Conservation (phyloP, 2,329 filamentous ascomycete species). For the Pseudocercospora ulei region DNA sequence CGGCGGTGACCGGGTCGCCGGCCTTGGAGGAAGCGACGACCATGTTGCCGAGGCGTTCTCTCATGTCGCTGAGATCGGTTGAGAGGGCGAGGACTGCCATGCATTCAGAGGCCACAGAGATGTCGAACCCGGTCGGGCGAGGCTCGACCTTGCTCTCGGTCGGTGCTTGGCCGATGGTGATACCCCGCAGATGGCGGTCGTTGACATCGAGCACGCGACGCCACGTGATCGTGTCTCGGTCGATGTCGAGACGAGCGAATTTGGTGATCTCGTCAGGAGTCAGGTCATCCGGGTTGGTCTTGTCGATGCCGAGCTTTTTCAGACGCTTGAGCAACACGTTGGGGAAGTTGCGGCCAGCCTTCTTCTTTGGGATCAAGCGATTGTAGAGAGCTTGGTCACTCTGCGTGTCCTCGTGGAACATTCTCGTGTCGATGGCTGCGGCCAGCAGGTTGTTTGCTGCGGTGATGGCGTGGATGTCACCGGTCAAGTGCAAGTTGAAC, state of each 20-base stretch:
- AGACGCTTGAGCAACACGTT: conserved; percentile 87
- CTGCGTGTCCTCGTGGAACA: conserved; percentile 95
- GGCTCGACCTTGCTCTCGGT: conserved; percentile 77
- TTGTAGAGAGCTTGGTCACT: conserved; percentile 81
- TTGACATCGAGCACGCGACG: conserved; percentile 93
- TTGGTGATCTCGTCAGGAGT: conserved; percentile 77
- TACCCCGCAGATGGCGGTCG: conserved; percentile 79
- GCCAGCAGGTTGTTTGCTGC: conserved; percentile 95
- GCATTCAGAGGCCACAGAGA: conserved; percentile 92
- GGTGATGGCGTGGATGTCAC: conserved; percentile 94
- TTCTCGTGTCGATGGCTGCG: conserved; percentile 91
- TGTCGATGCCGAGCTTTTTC: conserved; percentile 91
- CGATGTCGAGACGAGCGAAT: conserved; percentile 92
- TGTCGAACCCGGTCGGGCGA: conserved; percentile 89
- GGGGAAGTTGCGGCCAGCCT: conserved; percentile 75
- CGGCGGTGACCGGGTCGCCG: conserved; percentile 88
- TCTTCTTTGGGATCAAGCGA: conserved; percentile 79
- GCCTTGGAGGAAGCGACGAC: conserved; percentile 77
- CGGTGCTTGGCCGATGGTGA: conserved; percentile 77
- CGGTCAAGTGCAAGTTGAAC: conserved; percentile 95
- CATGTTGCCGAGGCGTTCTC: conserved; percentile 88
- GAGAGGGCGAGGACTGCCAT: conserved; percentile 97
- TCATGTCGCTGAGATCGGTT: conserved; percentile 77
- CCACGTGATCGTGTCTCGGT: conserved; percentile 96
- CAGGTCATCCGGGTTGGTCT: conserved; percentile 84